Evolutionary conservation across 345 rosid genomes (phyloP).

Genomic region (Salix udensis): DNA sequence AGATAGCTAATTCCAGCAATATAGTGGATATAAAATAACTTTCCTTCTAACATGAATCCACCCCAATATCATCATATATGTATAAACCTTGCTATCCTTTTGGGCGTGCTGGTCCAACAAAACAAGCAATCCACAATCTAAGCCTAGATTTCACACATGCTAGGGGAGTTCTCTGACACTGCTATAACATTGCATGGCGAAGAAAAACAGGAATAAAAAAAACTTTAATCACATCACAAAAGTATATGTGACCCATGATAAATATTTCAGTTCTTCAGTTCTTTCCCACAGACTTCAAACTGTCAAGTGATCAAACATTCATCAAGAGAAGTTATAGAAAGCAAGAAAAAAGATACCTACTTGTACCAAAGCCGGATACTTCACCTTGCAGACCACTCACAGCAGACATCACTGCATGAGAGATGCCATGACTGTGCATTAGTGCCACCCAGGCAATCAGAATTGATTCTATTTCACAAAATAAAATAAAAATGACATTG

Average conservation of each 20-base stretch:
- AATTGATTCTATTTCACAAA: neutral
- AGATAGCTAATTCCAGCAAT: neutral
- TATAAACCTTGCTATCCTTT: neutral
- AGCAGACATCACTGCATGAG: conserved; percentile 88
- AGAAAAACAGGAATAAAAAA: conserved; percentile 3
- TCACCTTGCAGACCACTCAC: conserved; percentile 87
- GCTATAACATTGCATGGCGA: neutral
- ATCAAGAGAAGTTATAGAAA: conserved; percentile 2
- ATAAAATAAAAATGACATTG: neutral
- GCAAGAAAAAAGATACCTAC: conserved; percentile 41
- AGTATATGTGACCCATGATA: neutral
- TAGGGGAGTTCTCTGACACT: neutral
- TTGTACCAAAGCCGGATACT: conserved; percentile 66
- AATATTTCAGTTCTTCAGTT: neutral
- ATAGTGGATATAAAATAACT: neutral
- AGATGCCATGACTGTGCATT: conserved; percentile 10
- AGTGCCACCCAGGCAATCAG: neutral
- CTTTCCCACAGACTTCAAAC: conserved; percentile 3
- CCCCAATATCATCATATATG: neutral
- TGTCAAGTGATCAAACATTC: conserved; percentile 2
- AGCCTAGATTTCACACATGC: neutral
- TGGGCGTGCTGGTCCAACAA: neutral
- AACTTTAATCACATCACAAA: neutral
- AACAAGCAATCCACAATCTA: neutral
- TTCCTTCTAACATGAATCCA: neutral